These are phyloP conservation scores for Mycena belliarum DNA, from an alignment of 768 basidiomycete genomes.

Conservation along the genomic window DNA sequence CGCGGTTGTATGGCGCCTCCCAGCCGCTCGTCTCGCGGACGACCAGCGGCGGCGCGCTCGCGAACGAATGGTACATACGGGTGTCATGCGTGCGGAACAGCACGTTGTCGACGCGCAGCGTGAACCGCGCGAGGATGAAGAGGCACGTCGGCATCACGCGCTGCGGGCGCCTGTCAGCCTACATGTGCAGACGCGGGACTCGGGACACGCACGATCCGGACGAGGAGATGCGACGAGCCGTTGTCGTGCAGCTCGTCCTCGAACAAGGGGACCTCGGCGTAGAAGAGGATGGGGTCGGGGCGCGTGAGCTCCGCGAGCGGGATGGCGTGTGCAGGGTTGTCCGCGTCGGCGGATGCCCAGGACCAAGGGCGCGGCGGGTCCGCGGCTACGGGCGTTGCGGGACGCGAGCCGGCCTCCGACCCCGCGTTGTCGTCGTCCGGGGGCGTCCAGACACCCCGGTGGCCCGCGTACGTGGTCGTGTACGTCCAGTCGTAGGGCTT, in stretches of 20 bases:
- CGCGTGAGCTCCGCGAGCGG: slow-evolving; percentile 84
- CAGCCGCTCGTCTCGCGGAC: slow-evolving; percentile 85
- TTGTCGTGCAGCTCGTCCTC: slow-evolving; percentile 99
- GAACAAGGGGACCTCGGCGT: slow-evolving; percentile 91
- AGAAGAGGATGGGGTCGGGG: slow-evolving; percentile 96
- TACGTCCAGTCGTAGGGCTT: slow-evolving; percentile 99
- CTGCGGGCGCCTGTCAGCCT: slow-evolving; percentile 39
- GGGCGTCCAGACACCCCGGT: slow-evolving; percentile 28
- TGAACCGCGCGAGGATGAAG: slow-evolving; percentile 88
- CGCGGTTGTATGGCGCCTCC: slow-evolving; percentile 84
- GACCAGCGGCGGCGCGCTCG: slow-evolving; percentile 56
- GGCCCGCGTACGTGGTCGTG: slow-evolving; percentile 84
- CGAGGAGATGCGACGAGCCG: slow-evolving; percentile 81
- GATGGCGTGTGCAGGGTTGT: slow-evolving; percentile 62
- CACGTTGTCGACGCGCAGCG: slow-evolving; percentile 93
- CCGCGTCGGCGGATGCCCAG: slow-evolving; percentile 60
- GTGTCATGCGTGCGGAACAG: slow-evolving; percentile 91
- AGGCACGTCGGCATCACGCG: slow-evolving; percentile 96
- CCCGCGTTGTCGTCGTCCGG: slow-evolving; percentile 4
- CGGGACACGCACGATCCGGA: slow-evolving; percentile 73
- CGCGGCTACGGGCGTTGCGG: slow-evolving; percentile 1
- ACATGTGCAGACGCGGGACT: neutral
- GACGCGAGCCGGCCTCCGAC: slow-evolving; percentile 16
- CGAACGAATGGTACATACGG: slow-evolving; percentile 84
- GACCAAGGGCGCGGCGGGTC: slow-evolving; percentile 11